phyloP scores from a whole-genome alignment of 306 rosid genomes.

The Trifolium repens region DNA sequence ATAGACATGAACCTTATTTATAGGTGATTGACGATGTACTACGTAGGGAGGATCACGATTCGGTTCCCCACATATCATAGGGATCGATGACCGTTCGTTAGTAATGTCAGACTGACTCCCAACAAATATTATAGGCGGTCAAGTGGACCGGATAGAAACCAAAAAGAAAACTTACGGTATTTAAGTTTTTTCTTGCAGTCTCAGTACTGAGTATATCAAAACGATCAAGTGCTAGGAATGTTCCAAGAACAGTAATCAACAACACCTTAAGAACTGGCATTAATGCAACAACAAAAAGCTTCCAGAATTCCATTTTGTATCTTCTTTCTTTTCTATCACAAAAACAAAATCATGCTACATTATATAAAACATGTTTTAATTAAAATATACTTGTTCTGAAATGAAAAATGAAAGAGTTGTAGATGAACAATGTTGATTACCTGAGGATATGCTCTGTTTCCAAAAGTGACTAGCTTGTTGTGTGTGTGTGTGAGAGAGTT shows the following conservation, averaged over 20 bases:
- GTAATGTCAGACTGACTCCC: no score
- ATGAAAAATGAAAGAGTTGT: not conserved
- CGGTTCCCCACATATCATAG: no score
- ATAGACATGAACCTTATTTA: no score
- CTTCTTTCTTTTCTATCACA: not conserved
- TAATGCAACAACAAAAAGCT: conserved; percentile 51
- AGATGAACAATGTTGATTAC: conserved; percentile 1
- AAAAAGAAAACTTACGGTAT: conserved; percentile 37
- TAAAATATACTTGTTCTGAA: no score
- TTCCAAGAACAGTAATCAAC: conserved; percentile 46
- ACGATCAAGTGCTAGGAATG: conserved; percentile 46
- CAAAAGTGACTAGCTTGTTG: not conserved
- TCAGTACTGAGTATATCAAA: conserved; percentile 37
- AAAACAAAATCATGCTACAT: not conserved
- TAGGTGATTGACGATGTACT: no score
- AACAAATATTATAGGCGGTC: no score
- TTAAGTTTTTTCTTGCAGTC: conserved; percentile 45
- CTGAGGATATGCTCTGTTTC: not conserved
- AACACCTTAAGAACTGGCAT: conserved; percentile 52
- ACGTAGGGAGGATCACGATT: no score
- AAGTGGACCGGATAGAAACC: no score
- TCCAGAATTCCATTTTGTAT: conserved; percentile 44
- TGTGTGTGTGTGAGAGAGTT: not conserved
- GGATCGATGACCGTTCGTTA: no score
- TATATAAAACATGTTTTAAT: not conserved